phyloP scores from a whole-genome alignment of 2,329 filamentous ascomycete genomes.

The Amauroascus niger region DNA sequence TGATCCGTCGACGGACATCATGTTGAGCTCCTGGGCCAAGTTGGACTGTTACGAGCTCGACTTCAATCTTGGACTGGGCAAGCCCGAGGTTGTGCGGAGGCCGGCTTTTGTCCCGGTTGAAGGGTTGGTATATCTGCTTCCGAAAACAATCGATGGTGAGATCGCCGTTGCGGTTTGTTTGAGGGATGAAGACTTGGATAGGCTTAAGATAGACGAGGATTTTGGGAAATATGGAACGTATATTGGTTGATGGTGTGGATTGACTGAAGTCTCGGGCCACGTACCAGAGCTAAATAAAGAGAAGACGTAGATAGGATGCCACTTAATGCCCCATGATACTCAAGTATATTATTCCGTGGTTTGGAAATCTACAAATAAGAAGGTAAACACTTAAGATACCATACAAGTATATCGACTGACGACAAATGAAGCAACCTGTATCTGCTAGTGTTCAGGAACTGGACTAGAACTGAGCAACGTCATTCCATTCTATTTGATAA shows the following conservation, averaged over 20 bases:
- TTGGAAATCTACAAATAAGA: too few species aligned
- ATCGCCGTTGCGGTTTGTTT: constrained; percentile 40
- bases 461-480: too few species aligned
- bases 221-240: constrained; percentile 30
- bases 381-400: too few species aligned
- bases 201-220: constrained; percentile 36
- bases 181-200: constrained; percentile 41
- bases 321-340: too few species aligned
- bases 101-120: constrained; percentile 41
- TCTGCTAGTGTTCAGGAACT: too few species aligned
- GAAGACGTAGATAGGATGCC: too few species aligned
- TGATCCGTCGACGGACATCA: constrained; percentile 37
- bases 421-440: too few species aligned
- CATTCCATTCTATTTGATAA: too few species aligned
- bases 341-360: too few species aligned
- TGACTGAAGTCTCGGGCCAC: too few species aligned
- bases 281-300: too few species aligned
- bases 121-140: constrained; percentile 44
- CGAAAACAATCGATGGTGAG: constrained; percentile 36
- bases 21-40: constrained; percentile 49
- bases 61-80: constrained; percentile 42
- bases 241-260: background rate
- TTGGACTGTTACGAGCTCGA: constrained; percentile 39
- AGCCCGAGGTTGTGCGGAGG: constrained; percentile 40
- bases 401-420: too few species aligned